Conservation (phyloP, 768 basidiomycete genomes). For the Epithele typhae region DNA sequence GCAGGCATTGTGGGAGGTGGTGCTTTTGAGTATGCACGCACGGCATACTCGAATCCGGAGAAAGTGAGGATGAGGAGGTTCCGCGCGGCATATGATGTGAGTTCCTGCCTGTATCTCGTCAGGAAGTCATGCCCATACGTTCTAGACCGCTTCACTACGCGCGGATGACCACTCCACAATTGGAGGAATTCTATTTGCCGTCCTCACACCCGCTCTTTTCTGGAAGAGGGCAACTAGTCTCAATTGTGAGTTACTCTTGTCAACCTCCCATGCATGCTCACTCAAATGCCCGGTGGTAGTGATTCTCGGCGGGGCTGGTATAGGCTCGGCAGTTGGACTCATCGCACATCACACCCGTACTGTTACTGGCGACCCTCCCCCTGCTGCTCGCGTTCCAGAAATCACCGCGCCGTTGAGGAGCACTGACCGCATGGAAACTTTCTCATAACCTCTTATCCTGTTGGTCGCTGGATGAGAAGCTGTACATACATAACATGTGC, state of each 20-base stretch:
- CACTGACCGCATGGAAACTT: too few relatives aligned
- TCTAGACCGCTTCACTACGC: constrained; percentile 52
- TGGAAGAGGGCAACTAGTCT: constrained; percentile 63
- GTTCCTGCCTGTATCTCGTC: constrained; percentile 8
- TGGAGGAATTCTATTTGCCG: constrained; percentile 58
- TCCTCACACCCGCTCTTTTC: constrained; percentile 63
- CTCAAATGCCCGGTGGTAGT: constrained; percentile 36
- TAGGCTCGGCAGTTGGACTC: constrained; percentile 60
- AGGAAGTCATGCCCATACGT: not conserved
- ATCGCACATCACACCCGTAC: constrained; percentile 51
- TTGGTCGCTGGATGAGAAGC: too few relatives aligned
- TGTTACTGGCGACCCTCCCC: constrained; percentile 50
- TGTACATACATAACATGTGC: too few relatives aligned
- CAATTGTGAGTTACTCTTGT: constrained; percentile 45
- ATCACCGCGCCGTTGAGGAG: too few relatives aligned
- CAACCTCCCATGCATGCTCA: not conserved
- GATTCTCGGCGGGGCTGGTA: constrained; percentile 65
- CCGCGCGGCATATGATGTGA: constrained; percentile 55
- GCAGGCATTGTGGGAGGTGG: constrained; percentile 50
- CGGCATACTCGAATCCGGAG: constrained; percentile 47
- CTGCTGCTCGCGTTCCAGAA: constrained; percentile 34
- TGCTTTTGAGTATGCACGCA: constrained; percentile 56
- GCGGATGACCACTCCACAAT: constrained; percentile 75
- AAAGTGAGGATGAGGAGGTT: constrained; percentile 47
- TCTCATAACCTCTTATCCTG: too few relatives aligned